phyloP scores from a whole-genome alignment of 345 rosid genomes.

The Kandelia obovata region DNA sequence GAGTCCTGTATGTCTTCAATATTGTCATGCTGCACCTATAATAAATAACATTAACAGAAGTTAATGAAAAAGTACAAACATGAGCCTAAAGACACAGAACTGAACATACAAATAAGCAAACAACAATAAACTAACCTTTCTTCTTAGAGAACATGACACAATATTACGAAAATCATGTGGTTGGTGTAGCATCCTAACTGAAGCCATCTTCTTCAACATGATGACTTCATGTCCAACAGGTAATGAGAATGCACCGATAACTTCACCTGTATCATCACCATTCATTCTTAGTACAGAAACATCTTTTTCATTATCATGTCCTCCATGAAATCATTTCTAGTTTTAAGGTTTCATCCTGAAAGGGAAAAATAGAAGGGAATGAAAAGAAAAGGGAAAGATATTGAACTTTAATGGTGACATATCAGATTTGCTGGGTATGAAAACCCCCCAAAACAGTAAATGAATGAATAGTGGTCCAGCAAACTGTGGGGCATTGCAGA shows the following conservation, averaged over 20 bases:
- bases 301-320: neutral
- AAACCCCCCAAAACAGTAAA: neutral
- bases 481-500: too few relatives aligned
- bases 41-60: neutral
- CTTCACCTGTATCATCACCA: slow-evolving; percentile 74
- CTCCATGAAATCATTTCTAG: neutral
- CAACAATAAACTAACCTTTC: slow-evolving; percentile 51
- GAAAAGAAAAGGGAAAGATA: neutral
- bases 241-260: slow-evolving; percentile 82
- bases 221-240: slow-evolving; percentile 67
- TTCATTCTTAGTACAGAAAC: too few relatives aligned
- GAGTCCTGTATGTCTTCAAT: slow-evolving; percentile 46
- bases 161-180: slow-evolving; percentile 48
- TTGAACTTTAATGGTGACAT: neutral
- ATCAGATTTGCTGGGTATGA: neutral
- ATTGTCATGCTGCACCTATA: slow-evolving; percentile 46
- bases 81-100: slow-evolving; percentile 3
- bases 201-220: slow-evolving; percentile 65
- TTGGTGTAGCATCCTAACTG: slow-evolving; percentile 69
- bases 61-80: neutral
- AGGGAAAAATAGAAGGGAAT: neutral
- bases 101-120: slow-evolving; percentile 2
- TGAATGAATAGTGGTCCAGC: too few relatives aligned
- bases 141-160: slow-evolving; percentile 55
- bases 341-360: neutral